Conservation (phyloP, 2,329 filamentous ascomycete genomes). For the Cladophialophora immunda region DNA sequence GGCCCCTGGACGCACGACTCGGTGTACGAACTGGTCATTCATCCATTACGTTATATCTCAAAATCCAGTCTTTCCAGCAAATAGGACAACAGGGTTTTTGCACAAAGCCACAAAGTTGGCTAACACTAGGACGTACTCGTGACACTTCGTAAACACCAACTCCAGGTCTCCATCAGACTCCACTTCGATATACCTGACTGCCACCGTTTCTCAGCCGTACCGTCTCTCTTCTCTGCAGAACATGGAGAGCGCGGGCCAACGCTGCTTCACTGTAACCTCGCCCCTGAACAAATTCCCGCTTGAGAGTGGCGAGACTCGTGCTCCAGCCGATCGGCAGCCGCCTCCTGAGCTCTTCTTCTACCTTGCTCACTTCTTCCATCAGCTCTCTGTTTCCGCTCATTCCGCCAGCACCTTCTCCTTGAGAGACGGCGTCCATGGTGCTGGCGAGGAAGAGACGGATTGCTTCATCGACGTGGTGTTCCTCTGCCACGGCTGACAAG, state of each 20-base stretch:
- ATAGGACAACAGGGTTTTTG: neutral
- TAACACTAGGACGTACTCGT: constrained; percentile 1
- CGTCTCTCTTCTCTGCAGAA: constrained; percentile 87
- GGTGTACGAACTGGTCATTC: neutral
- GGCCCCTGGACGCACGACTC: neutral
- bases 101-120: constrained; percentile 4
- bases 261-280: constrained; percentile 89
- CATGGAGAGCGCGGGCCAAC: constrained; percentile 82
- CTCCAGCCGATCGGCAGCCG: constrained; percentile 94
- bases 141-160: constrained; percentile 23
- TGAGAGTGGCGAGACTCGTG: constrained; percentile 84
- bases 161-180: constrained; percentile 45
- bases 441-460: constrained; percentile 95
- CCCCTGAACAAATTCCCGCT: constrained; percentile 89
- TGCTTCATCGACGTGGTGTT: constrained; percentile 94
- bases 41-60: neutral
- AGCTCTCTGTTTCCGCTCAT: constrained; percentile 77
- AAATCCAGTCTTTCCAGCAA: neutral
- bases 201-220: constrained; percentile 60
- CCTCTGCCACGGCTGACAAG: constrained; percentile 84
- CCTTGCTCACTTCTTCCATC: constrained; percentile 84
- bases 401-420: constrained; percentile 74
- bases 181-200: constrained; percentile 58
- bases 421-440: constrained; percentile 97
- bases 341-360: constrained; percentile 88